Percentiles rank a stretch among this genome's conserved stretches.
phyloP scores from a whole-genome alignment of 768 basidiomycete genomes.

The Crassisporium funariophilum region DNA sequence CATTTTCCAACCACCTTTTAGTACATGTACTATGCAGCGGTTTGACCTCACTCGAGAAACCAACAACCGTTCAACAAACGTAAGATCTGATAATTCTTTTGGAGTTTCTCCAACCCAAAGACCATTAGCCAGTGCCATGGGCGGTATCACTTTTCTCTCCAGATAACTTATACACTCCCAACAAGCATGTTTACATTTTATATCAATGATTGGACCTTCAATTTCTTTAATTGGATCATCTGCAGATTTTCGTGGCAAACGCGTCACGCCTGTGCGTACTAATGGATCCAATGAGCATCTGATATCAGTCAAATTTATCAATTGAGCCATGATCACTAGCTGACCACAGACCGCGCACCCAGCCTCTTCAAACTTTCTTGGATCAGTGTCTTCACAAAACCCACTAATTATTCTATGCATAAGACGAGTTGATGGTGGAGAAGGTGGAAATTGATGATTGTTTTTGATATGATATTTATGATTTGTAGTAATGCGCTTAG shows the following conservation, averaged over 20 bases:
- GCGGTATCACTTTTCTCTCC: conserved; percentile 18
- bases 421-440: too few species aligned
- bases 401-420: background rate
- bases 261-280: background rate
- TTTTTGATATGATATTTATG: too few species aligned
- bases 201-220: conserved; percentile 18
- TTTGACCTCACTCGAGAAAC: conserved; percentile 25
- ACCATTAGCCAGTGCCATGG: conserved; percentile 28
- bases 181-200: conserved; percentile 17
- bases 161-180: conserved; percentile 8
- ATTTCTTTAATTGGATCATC: background rate
- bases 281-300: background rate
- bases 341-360: background rate
- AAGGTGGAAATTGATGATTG: too few species aligned
- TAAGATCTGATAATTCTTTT: conserved; percentile 19
- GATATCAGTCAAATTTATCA: background rate
- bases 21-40: conserved; percentile 27
- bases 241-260: background rate
- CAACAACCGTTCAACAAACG: conserved; percentile 28
- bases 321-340: background rate
- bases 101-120: conserved; percentile 36
- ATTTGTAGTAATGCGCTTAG: too few species aligned
- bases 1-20: conserved; percentile 26
- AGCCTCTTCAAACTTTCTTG: background rate
- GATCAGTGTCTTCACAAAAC: background rate